These are phyloP conservation scores for Lophiostoma macrostomum DNA, from an alignment of 495 filamentous ascomycete genomes.

Conservation along the genomic window DNA sequence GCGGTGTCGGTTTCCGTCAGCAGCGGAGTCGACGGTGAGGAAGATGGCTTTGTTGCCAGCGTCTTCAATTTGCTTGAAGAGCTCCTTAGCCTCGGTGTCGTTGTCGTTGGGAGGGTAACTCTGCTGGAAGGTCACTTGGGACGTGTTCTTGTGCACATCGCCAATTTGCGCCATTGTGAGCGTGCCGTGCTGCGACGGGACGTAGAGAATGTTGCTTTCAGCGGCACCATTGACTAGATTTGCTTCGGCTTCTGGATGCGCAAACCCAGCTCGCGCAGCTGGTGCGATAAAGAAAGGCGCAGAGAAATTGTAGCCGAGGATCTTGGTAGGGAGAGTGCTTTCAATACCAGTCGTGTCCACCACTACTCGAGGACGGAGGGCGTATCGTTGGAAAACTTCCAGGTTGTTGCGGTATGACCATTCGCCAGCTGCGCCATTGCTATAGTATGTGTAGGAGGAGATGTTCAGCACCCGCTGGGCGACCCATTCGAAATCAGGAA, in stretches of 20 bases:
- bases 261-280: too few relatives aligned
- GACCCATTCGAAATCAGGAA: constrained; percentile 42
- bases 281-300: too few relatives aligned
- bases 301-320: too few relatives aligned
- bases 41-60: constrained; percentile 12
- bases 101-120: constrained; percentile 4
- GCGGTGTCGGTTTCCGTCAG: constrained; percentile 1
- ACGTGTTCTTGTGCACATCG: neutral
- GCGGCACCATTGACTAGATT: constrained; percentile 2
- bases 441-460: constrained; percentile 43
- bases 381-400: constrained; percentile 39
- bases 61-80: neutral
- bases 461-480: constrained; percentile 36
- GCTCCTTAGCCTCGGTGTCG: neutral
- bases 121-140: constrained; percentile 15
- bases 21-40: constrained; percentile 4
- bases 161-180: constrained; percentile 1
- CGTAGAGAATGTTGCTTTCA: constrained; percentile 8
- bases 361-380: constrained; percentile 34
- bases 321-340: too few relatives aligned
- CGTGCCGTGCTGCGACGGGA: neutral
- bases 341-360: too few relatives aligned
- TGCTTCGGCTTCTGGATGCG: neutral
- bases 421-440: constrained; percentile 44
- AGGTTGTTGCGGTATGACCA: constrained; percentile 46